phyloP scores from a whole-genome alignment of 2,329 filamentous ascomycete genomes.

The Teratosphaeria destructans region DNA sequence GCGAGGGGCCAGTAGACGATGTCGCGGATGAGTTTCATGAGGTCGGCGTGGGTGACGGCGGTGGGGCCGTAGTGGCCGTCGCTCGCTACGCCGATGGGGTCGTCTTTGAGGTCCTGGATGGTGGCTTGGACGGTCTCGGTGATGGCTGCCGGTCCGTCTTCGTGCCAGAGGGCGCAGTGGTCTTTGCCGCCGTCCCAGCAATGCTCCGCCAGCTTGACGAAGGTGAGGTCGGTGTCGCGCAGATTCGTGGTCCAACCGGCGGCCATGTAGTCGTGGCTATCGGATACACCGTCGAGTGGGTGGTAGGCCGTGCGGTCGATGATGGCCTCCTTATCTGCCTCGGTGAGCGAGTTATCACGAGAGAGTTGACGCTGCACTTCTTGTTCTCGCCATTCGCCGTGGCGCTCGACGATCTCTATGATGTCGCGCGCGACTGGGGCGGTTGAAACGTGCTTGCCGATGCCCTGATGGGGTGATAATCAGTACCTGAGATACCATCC shows the following conservation, averaged over 20 bases:
- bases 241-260: slow-evolving; percentile 40
- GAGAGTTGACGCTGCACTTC: slow-evolving; percentile 17
- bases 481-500: not conserved
- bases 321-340: slow-evolving; percentile 1
- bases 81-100: slow-evolving; percentile 39
- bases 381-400: slow-evolving; percentile 22
- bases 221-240: slow-evolving; percentile 45
- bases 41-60: slow-evolving; percentile 29
- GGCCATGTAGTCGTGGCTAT: slow-evolving; percentile 38
- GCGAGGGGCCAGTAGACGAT: slow-evolving; percentile 24
- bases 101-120: slow-evolving; percentile 27
- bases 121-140: slow-evolving; percentile 29
- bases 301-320: slow-evolving; percentile 15
- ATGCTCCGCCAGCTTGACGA: slow-evolving; percentile 43
- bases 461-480: slow-evolving; percentile 6
- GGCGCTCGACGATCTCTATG: slow-evolving; percentile 36
- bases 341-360: not conserved
- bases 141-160: slow-evolving; percentile 27
- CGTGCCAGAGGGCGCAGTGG: slow-evolving; percentile 33
- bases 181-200: slow-evolving; percentile 41
- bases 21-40: slow-evolving; percentile 22
- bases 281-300: slow-evolving; percentile 31
- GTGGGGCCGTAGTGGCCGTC: slow-evolving; percentile 8
- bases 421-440: slow-evolving; percentile 39
- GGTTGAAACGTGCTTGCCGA: slow-evolving; percentile 34